Percentiles rank a stretch among this genome's conserved stretches.
phyloP scores from a whole-genome alignment of 495 filamentous ascomycete genomes.

The Pseudoneurospora amorphoporcata region DNA sequence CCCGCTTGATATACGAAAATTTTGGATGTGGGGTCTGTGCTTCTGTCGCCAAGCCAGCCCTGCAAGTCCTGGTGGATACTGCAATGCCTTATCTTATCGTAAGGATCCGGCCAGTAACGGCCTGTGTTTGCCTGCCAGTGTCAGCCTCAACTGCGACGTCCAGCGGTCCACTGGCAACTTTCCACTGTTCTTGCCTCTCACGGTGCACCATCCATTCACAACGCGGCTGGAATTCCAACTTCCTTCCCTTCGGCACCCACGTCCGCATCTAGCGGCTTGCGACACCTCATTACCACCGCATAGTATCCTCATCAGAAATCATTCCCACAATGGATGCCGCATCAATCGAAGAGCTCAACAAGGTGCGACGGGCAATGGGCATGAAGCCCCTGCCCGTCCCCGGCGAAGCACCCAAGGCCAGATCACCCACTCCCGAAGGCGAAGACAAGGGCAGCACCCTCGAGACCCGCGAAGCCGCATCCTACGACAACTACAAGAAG shows the following conservation, averaged over 20 bases:
- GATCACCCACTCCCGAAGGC: conserved; percentile 18
- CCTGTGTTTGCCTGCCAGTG: background rate
- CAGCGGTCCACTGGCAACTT: background rate
- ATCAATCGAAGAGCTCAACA: conserved; percentile 90
- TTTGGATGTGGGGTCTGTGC: conserved; percentile 16
- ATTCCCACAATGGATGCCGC: conserved; percentile 60
- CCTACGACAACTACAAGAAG: conserved; percentile 53
- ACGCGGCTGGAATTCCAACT: background rate
- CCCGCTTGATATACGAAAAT: conserved; percentile 14
- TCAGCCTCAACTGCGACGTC: conserved; percentile 1
- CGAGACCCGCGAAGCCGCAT: conserved; percentile 67
- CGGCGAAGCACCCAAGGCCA: conserved; percentile 36
- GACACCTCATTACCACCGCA: background rate
- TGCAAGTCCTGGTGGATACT: background rate
- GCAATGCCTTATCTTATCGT: conserved; percentile 18
- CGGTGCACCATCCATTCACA: background rate
- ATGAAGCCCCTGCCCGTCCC: conserved; percentile 85
- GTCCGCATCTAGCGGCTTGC: background rate
- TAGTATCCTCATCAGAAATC: background rate
- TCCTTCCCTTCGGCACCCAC: background rate
- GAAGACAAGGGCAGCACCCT: conserved; percentile 69
- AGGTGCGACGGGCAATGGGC: conserved; percentile 78
- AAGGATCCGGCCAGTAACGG: background rate
- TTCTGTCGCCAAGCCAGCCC: background rate
- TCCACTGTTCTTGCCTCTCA: background rate